These are phyloP conservation scores for Viridothelium virens DNA, from an alignment of 495 filamentous ascomycete species.

Conservation along the genomic window DNA sequence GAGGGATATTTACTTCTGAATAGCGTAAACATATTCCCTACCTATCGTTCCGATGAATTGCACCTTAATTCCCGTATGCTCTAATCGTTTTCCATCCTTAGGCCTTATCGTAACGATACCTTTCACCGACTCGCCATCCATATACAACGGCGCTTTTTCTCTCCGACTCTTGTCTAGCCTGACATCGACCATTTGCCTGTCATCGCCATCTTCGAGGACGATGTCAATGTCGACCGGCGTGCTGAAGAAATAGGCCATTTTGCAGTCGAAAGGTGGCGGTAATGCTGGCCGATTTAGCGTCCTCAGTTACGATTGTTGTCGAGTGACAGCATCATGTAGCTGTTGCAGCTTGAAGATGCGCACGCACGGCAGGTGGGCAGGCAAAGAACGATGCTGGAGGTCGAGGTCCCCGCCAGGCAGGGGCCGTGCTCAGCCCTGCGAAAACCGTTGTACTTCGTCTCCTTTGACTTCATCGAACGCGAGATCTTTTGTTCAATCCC, in stretches of 20 bases:
- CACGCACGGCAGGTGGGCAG: not conserved
- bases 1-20: no score
- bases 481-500: no score
- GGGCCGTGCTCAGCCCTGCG: not conserved
- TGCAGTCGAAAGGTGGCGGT: not conserved
- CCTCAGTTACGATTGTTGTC: not conserved
- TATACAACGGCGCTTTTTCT: constrained; percentile 93
- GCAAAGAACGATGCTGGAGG: not conserved
- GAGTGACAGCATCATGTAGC: not conserved
- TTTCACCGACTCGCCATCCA: constrained; percentile 97
- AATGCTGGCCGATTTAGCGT: no score
- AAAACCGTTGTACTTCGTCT: not conserved
- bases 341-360: not conserved
- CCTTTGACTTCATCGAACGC: not conserved
- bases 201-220: constrained; percentile 88
- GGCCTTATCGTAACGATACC: constrained; percentile 88
- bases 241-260: constrained; percentile 63
- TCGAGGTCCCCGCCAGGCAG: not conserved
- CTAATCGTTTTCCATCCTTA: constrained; percentile 95
- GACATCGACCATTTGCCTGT: constrained; percentile 89
- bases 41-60: constrained; percentile 99
- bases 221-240: constrained; percentile 98
- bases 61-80: constrained; percentile 99
- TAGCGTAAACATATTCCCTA: constrained; percentile 31
- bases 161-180: constrained; percentile 95